Evolutionary conservation across 2,329 filamentous ascomycete species (phyloP), one percentile per base, ranked within the genome.

Genomic region (Neonectria hederae): DNA sequence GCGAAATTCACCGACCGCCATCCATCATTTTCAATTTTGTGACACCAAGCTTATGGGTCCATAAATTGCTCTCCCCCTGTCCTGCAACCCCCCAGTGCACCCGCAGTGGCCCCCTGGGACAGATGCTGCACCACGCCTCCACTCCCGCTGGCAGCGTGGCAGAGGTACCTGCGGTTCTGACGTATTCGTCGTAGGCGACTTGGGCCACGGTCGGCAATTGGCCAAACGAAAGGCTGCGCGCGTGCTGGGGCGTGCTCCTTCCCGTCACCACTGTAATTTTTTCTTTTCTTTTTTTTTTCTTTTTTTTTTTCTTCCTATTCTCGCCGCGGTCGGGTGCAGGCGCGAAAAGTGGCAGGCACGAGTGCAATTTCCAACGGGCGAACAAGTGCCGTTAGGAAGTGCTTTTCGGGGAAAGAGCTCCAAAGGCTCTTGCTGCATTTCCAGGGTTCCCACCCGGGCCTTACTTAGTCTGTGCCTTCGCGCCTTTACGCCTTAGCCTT

Each of bases 161-260:
- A 60, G 57, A 60, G 49, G 57, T 60, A 60, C 57, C 32, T 54
- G 48, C 40, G 48, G 49, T 63, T 63, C 53, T 63, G 60, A 63
- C 60, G 54, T 63, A 63, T 49, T 49, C 54, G 40, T 26, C 38
- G 54, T 52, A 52, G 59, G 38, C 40, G 42, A 60, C 28, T 11
- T 19, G 60, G 54, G 38, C 32, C 42, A 30, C 46, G 14, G 43
- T 38, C 51, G 55, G 55, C 61, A 59, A 63, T 63, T 63, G 61
- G 51, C 61, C 61, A 63, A 55, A 55, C 54, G 54, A 42, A 42
- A 42, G 38, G n/a, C 38, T 7, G 38, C 38, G 10, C 8, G 38
- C 38, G 38, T n/a, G 10, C 10, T 32, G 26, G 51, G 24, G 32
- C n/a, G 9, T 21, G 43, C 21, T 32, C 10, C 38, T 46, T 30